Evolutionary conservation across 1,284 basidiomycete genomes (phyloP), one percentile per base, ranked within the genome.

Genomic region (Ceratobasidium sp.): DNA sequence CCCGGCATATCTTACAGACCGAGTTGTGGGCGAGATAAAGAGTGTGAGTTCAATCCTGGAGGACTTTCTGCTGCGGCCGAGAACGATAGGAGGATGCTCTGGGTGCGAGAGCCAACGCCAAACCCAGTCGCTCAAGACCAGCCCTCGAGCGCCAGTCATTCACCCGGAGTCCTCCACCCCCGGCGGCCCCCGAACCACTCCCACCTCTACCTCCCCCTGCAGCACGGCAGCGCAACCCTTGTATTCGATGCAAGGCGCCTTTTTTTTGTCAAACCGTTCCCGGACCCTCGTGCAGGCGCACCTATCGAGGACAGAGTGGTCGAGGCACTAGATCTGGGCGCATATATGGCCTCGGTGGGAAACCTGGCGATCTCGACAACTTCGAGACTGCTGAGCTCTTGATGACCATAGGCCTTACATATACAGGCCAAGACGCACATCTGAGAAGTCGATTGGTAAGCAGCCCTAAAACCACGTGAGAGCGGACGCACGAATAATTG

Each of bases 391-490:
- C 51, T 3, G 71, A 74, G 37, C 13, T 66, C 34, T 17, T 66
- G 7, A 11, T 74, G 49, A 74, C 67, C 2, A 56, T 54, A 2
- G 51, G 52, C 7, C 51, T 70, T 29, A 70, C 67, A 8, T 46
- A 56, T n/a, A 19, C 29, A 11, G 34, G 37, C 32, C 32, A 37
- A 22, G 67, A 70, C 6, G 17, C n/a, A 19, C 40, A 40, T 46
- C 54, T 70, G 52, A 57, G 57, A 32, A 70, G 67, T 52, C 44
- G 46, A 17, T 29, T 54, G 29, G 64, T 66, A 51, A 66, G 64
- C 25, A 34, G 4, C 17, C 5, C 9, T 17, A 19, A 7, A 32
- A 25, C 2, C 15, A 49, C 32, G n/a, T 25, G 43, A 9, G 6
- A n/a, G 15, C 3, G 13, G 22, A 56, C 67, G 37, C 13, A 51